A percentile compares a stretch with the other conserved stretches of the same genome.
Conservation (phyloP, 192 early-diverging fungal species). For the Rhizoclosmatium globosum region DNA sequence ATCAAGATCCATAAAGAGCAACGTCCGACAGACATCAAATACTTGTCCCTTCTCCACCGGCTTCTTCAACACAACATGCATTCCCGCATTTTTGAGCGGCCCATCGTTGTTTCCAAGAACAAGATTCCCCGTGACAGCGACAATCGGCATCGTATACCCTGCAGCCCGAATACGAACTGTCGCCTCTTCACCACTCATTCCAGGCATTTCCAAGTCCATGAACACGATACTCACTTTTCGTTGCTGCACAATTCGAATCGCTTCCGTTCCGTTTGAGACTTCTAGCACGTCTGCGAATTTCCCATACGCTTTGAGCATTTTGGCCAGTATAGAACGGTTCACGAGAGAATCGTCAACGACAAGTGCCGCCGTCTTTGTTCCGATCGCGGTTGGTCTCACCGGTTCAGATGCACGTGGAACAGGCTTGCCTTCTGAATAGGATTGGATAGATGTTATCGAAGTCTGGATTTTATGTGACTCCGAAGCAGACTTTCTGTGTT, state of each 20-base stretch:
- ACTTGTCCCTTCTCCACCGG: slow-evolving; percentile 34
- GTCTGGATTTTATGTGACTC: no score
- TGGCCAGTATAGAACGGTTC: slow-evolving; percentile 27
- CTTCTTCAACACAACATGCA: slow-evolving; percentile 38
- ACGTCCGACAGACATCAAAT: slow-evolving; percentile 2
- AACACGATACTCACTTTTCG: slow-evolving; percentile 38
- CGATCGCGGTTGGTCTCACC: no score
- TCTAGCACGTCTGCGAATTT: slow-evolving; percentile 30
- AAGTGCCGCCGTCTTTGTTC: background rate
- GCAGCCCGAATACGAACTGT: slow-evolving; percentile 37
- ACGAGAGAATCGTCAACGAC: slow-evolving; percentile 46
- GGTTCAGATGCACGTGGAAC: no score
- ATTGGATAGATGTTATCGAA: no score
- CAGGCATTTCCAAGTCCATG: slow-evolving; percentile 28
- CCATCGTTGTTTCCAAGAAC: slow-evolving; percentile 21
- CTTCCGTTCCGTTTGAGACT: slow-evolving; percentile 42
- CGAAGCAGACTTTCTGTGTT: no score
- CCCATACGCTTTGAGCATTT: slow-evolving; percentile 24
- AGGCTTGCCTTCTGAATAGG: no score
- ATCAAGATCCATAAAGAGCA: no score
- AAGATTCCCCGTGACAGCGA: slow-evolving; percentile 40
- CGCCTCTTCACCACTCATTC: slow-evolving; percentile 36
- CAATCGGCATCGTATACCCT: slow-evolving; percentile 35
- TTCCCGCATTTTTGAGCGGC: slow-evolving; percentile 28
- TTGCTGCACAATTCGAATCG: slow-evolving; percentile 26